These are phyloP conservation scores for Dendrobium catenatum DNA, from an alignment of 106 monocot genomes.

Conservation along the genomic window DNA sequence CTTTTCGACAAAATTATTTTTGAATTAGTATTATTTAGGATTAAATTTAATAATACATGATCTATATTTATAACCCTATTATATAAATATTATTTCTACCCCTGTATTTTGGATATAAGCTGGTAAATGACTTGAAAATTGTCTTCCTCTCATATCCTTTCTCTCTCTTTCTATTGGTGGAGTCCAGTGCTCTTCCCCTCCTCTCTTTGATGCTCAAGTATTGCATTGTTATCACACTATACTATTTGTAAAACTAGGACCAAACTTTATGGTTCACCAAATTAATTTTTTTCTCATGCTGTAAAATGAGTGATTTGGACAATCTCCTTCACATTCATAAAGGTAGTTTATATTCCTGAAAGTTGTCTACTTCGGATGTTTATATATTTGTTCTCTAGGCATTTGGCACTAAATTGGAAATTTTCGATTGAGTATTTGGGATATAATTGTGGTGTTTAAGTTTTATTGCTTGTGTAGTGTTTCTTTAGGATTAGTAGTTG, in stretches of 20 bases:
- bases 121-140: too few relatives aligned
- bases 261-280: background rate
- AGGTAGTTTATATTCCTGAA: background rate
- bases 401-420: background rate
- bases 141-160: too few relatives aligned
- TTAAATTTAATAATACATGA: too few relatives aligned
- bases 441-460: background rate
- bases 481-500: background rate
- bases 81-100: too few relatives aligned
- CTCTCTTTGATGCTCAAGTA: too few relatives aligned
- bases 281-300: background rate
- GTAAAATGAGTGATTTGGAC: background rate
- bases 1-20: too few relatives aligned
- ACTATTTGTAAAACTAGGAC: background rate
- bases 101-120: too few relatives aligned
- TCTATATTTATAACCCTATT: too few relatives aligned
- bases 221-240: background rate
- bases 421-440: background rate
- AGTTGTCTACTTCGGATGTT: background rate
- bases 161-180: background rate
- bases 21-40: too few relatives aligned
- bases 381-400: background rate
- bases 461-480: background rate
- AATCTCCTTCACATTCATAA: background rate
- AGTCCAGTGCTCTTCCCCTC: background rate